A percentile compares a stretch with the other conserved stretches of the same genome.
These are phyloP conservation scores for Trametes sanguinea DNA, from an alignment of 768 basidiomycete genomes.

Conservation along the genomic window DNA sequence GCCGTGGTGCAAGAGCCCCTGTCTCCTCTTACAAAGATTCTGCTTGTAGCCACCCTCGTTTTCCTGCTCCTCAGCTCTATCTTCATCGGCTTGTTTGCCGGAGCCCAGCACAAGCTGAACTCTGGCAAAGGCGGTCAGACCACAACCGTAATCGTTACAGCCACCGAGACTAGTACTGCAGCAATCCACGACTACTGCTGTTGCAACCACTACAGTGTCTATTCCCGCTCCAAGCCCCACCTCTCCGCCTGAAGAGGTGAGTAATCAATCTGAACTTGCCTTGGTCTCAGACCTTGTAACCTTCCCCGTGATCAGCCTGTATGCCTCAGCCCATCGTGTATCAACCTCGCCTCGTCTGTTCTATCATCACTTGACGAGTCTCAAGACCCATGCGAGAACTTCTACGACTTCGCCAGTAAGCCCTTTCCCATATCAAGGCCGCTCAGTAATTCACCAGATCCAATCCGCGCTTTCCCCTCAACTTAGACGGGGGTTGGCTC, in stretches of 20 bases:
- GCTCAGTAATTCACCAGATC: no score
- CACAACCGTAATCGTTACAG: slow-evolving; percentile 43
- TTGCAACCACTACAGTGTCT: slow-evolving; percentile 38
- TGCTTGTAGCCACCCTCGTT: slow-evolving; percentile 72
- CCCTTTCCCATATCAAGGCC: slow-evolving; percentile 23
- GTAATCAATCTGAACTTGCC: slow-evolving; percentile 8
- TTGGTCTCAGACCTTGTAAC: not conserved
- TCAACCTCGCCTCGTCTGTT: slow-evolving; percentile 80
- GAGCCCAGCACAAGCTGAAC: slow-evolving; percentile 77
- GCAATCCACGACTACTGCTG: slow-evolving; percentile 42
- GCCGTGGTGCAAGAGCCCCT: slow-evolving; percentile 73
- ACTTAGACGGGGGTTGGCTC: slow-evolving; percentile 85
- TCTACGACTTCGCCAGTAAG: slow-evolving; percentile 91
- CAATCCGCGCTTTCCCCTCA: not conserved
- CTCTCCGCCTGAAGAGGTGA: slow-evolving; percentile 52
- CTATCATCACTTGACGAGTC: slow-evolving; percentile 76
- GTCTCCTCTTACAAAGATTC: slow-evolving; percentile 79
- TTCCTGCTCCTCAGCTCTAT: slow-evolving; percentile 81
- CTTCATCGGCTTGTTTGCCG: slow-evolving; percentile 94
- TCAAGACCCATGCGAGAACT: slow-evolving; percentile 93
- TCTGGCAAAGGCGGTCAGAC: slow-evolving; percentile 45
- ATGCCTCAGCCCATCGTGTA: slow-evolving; percentile 80
- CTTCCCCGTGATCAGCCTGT: slow-evolving; percentile 43
- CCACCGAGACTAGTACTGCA: slow-evolving; percentile 38
- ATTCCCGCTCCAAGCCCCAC: slow-evolving; percentile 56